phyloP scores from a whole-genome alignment of 306 rosid species.

The Malus domestica region ASM211411v1 NC_041800.1:12869501-12870000 shows the following conservation, averaged over 20 bases:
- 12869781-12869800: not conserved
- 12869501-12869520: too few species aligned
- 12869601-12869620: not conserved
- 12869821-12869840: not conserved
- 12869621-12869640: not conserved
- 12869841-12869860: too few species aligned
- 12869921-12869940: not conserved
- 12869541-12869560: conserved; percentile 40
- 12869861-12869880: not conserved
- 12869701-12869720: conserved; percentile 19
- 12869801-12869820: not conserved
- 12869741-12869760: not conserved
- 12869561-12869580: conserved; percentile 28
- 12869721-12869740: not conserved
- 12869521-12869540: not conserved
- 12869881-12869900: not conserved
- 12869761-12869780: not conserved
- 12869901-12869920: not conserved
- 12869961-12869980: too few species aligned
- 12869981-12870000: too few species aligned
- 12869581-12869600: not conserved
- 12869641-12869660: conserved; percentile 21
- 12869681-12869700: conserved; percentile 39
- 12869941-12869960: not conserved
- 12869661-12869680: conserved; percentile 38